Base-by-base conservation (phyloP, 345 rosid species). In the Melaleuca quinquenervia region DNA sequence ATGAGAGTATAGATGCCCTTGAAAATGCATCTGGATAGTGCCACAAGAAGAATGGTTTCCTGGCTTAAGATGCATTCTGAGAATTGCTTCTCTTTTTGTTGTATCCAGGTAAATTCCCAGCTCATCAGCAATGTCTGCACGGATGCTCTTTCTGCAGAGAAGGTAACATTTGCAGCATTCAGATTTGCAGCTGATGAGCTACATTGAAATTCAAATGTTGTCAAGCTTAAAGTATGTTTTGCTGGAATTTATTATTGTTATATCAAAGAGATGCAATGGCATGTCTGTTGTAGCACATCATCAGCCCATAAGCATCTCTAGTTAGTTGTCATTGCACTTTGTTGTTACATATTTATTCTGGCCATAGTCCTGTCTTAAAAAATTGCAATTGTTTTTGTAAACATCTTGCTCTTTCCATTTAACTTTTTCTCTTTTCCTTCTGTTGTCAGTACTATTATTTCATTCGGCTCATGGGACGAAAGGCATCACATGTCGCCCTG, bases 121-220 rank as follows among this genome's bases (percentile, higher is more conserved):
- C 98, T 98, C 89, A 96, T 98, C 89, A 98, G 99, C 93, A 98
- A 98, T 90, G 93, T 93, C 85, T 98, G 99, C 91, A 96, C 95
- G 18, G 99, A 98, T 90, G 99, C 99, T 85, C 96, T 96, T 55
- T 96, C 99, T 56, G 99, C 99, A 29, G 99, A 98, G 94, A 98
- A 98, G 99, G 98, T 96, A 91, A 86, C 60, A 32, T 24, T 24
- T 24, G 18, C 76, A 87, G n/a, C 12, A 41, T 16, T 18, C 50
- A 32, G 41, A 51, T 24, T 52, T 52, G 48, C 60, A 50, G 80
- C 36, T 32, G 80, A 70, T 70, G 1, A 70, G 48, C 80, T 36
- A 70, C 48, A 48, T 70, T 36, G 80, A 70, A 36, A 70, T 70
- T 70, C 24, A 36, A 36, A 18, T 8, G 36, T 36, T 70, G 48